These are phyloP conservation scores for Pisolithus microcarpus DNA, from an alignment of 768 basidiomycete genomes.

Conservation along the genomic window DNA sequence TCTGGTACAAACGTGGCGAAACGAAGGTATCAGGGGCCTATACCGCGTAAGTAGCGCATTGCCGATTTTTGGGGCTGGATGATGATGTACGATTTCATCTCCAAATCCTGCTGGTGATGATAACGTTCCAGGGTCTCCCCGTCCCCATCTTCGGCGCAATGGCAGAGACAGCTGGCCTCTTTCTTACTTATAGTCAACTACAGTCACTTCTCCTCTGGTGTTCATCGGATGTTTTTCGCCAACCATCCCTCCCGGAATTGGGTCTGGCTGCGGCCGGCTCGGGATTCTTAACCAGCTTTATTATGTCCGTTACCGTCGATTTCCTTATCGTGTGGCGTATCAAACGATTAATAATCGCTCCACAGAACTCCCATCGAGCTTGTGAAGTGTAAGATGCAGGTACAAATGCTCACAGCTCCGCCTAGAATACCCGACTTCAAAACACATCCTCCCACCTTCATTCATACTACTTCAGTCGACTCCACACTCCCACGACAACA, in stretches of 20 bases:
- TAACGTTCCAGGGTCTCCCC: constrained; percentile 58
- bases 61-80: constrained; percentile 7
- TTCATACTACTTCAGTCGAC: constrained; percentile 1
- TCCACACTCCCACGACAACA: constrained; percentile 4
- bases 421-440: constrained; percentile 9
- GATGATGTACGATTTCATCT: too few species aligned
- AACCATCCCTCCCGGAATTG: constrained; percentile 56
- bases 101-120: too few species aligned
- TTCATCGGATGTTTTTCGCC: constrained; percentile 23
- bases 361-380: constrained; percentile 86
- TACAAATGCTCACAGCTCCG: constrained; percentile 57
- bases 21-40: constrained; percentile 51
- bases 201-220: constrained; percentile 48
- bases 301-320: constrained; percentile 48
- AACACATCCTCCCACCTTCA: constrained; percentile 13
- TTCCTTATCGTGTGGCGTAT: background rate
- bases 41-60: constrained; percentile 37
- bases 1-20: constrained; percentile 48
- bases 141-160: constrained; percentile 84
- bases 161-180: constrained; percentile 80
- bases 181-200: constrained; percentile 71
- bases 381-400: constrained; percentile 93
- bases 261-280: constrained; percentile 73
- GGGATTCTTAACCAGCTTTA: constrained; percentile 73
- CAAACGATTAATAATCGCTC: constrained; percentile 3